These are phyloP conservation scores for Xanthoconium stramineum DNA, from an alignment of 768 basidiomycete species.

Conservation along the genomic window DNA sequence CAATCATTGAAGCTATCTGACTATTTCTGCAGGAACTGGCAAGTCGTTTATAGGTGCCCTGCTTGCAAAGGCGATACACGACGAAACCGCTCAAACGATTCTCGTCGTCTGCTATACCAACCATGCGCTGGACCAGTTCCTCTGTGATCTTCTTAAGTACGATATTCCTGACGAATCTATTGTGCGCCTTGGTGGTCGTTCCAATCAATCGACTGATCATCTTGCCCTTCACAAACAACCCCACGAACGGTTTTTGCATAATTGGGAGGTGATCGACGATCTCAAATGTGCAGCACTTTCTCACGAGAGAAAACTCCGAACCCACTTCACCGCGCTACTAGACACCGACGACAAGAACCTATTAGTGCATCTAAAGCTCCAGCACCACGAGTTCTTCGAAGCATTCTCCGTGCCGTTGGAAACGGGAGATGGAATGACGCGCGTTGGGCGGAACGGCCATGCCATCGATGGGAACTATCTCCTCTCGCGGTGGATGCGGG, in stretches of 20 bases:
- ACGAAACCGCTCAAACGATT: conserved; percentile 43
- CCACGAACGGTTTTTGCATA: background rate
- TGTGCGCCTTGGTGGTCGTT: conserved; percentile 58
- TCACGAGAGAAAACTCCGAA: conserved; percentile 30
- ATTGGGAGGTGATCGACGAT: conserved; percentile 15
- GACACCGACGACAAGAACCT: conserved; percentile 32
- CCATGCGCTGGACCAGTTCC: conserved; percentile 68
- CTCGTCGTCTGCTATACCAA: conserved; percentile 72
- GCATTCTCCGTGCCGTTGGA: conserved; percentile 43
- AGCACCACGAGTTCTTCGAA: conserved; percentile 38
- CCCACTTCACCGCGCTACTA: background rate
- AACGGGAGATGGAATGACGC: conserved; percentile 41
- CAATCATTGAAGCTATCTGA: background rate
- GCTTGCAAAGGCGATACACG: conserved; percentile 56
- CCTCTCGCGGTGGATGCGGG: conserved; percentile 43
- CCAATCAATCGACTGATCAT: conserved; percentile 41
- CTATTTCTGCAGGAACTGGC: conserved; percentile 50
- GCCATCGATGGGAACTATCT: conserved; percentile 41
- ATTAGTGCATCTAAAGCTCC: conserved; percentile 44
- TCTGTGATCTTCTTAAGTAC: conserved; percentile 55
- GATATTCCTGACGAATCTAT: conserved; percentile 48
- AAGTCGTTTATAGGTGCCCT: conserved; percentile 71
- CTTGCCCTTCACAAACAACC: conserved; percentile 37
- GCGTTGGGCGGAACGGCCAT: conserved; percentile 41
- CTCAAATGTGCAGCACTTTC: conserved; percentile 29